A percentile compares a stretch with the other conserved stretches of the same genome.
Evolutionary conservation across 345 rosid genomes (phyloP).

Genomic region (Microcos paniculata): DNA sequence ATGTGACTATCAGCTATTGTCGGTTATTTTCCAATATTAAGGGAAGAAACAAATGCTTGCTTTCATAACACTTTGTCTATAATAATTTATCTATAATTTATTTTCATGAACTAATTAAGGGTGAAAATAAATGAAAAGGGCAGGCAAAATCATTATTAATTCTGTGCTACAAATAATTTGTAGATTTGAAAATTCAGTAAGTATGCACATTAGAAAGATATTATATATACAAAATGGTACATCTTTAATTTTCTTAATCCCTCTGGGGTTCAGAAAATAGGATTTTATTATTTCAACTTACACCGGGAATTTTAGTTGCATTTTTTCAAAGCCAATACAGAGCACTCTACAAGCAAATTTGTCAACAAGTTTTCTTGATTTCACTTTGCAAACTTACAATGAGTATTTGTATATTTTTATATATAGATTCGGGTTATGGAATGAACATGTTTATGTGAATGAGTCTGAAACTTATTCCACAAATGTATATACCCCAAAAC

Average conservation of each 20-base stretch:
- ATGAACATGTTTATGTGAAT: neutral
- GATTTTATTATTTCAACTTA: neutral
- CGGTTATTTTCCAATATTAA: too few relatives aligned
- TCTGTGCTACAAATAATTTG: too few relatives aligned
- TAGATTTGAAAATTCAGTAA: too few relatives aligned
- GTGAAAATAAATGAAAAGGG: too few relatives aligned
- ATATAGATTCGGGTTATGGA: neutral
- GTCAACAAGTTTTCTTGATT: neutral
- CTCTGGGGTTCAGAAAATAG: neutral
- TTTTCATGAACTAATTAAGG: too few relatives aligned
- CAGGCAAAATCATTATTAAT: too few relatives aligned
- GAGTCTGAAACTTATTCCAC: neutral
- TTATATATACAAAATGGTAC: neutral
- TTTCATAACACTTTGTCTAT: too few relatives aligned
- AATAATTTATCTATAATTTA: too few relatives aligned
- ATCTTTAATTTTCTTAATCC: neutral
- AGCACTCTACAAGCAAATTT: conserved; percentile 1
- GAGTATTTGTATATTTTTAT: neutral
- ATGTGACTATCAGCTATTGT: too few relatives aligned
- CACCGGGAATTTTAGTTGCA: neutral
- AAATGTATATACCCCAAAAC: neutral
- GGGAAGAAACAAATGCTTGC: too few relatives aligned
- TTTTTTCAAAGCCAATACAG: neutral
- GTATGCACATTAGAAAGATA: too few relatives aligned
- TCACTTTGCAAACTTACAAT: neutral